A percentile compares a stretch with the other conserved stretches of the same genome.
Conservation (phyloP, 2,329 filamentous ascomycete genomes). For the Trichoderma sp. region DNA sequence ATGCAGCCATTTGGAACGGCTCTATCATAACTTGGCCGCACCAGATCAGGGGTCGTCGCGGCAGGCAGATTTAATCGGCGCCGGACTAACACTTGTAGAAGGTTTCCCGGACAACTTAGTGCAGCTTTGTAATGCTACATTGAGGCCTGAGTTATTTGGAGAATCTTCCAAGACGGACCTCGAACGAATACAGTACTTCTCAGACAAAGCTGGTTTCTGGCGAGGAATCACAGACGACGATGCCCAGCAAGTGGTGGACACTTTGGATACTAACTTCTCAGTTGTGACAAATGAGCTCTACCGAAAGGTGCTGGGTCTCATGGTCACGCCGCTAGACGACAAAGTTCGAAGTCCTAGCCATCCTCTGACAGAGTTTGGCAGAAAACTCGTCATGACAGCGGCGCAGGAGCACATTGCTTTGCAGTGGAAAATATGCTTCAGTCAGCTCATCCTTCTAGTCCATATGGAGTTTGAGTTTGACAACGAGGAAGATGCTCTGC, state of each 20-base stretch:
- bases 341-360: constrained; percentile 49
- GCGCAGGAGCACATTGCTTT: constrained; percentile 76
- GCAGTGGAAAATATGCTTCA: constrained; percentile 74
- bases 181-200: constrained; percentile 76
- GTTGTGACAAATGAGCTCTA: constrained; percentile 60
- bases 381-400: constrained; percentile 71
- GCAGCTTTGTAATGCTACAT: constrained; percentile 65
- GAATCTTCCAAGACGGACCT: constrained; percentile 69
- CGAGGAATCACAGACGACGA: constrained; percentile 82
- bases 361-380: constrained; percentile 73
- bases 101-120: constrained; percentile 69
- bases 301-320: constrained; percentile 49
- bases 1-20: constrained; percentile 75
- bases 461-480: constrained; percentile 86
- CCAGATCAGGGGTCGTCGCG: constrained; percentile 56
- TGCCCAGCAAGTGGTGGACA: constrained; percentile 65
- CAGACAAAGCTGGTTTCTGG: constrained; percentile 75
- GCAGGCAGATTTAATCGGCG: constrained; percentile 64
- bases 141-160: constrained; percentile 73
- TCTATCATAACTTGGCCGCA: constrained; percentile 66
- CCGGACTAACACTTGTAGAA: constrained; percentile 70
- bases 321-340: constrained; percentile 50
- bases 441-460: constrained; percentile 78
- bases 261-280: constrained; percentile 67
- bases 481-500: constrained; percentile 66